Base-by-base conservation (phyloP, 2,329 filamentous ascomycete genomes). In the Botryosphaeria dothidea region DNA sequence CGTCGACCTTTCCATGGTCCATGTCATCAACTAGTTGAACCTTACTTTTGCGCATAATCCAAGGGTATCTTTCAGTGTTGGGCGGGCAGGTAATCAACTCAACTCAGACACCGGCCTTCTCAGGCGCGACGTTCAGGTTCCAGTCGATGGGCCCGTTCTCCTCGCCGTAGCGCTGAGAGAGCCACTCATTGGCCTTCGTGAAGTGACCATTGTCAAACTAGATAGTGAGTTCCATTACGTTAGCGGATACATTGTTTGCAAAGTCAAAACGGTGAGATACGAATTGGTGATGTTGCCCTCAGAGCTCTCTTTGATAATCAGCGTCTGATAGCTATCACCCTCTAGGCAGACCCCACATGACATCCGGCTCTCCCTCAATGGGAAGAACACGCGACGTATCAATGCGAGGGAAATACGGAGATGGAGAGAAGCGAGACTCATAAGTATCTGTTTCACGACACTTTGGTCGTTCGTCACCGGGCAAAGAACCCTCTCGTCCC, bases 141-240 rank as follows among this genome's bases (percentile, higher is more conserved):
- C 95, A 99, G 76, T 98, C 90, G 71, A 99, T 93, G 72, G 88
- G 86, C 1, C 87, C 90, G 3, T 89, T 90, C 21, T 58, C 62
- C n/a, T 85, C 81, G 0, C 95, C 95, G 77, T 98, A 97, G 65
- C 90, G 84, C 70, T 84, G 77, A 62, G 85, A 81, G 23, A 99
- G 82, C 95, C 95, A 99, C 71, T 91, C 88, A 73, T 97, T 96
- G 52, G 91, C 87, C 79, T 88, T 86, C 68, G 83, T 88, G 77
- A 96, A 97, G 78, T 96, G 93, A 0, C 88, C 87, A 71, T 91
- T 93, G 65, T 92, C 89, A 69, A 92, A 92, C 80, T 82, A 25
- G 27, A 31, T 29, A 3, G 17, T 15, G 11, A 66, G 2, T 29
- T 45, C 45, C 17, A 27, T 38, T 6, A 29, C 6, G 23, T 58